Conservation (phyloP, 805 yeast species). For the Metschnikowia similis region DNA sequence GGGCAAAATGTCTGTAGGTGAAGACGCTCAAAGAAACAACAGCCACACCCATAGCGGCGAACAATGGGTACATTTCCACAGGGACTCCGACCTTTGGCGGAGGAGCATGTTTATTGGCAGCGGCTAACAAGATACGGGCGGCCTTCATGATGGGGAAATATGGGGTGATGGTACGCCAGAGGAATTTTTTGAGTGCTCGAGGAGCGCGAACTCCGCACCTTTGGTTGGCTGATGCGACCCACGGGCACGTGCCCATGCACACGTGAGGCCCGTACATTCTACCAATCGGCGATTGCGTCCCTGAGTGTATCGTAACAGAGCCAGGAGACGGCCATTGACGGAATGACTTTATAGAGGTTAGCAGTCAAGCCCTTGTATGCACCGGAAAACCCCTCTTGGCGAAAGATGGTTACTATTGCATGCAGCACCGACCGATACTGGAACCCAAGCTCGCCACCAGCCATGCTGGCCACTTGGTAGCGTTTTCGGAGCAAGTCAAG, state of each 20-base stretch:
- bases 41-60: conserved; percentile 43
- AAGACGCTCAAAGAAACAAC: conserved; percentile 34
- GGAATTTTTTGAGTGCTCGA: conserved; percentile 6
- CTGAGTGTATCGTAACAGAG: conserved; percentile 72
- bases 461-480: conserved; percentile 87
- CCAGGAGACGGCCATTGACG: conserved; percentile 97
- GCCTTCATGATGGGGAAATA: conserved; percentile 30
- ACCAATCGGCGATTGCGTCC: conserved; percentile 36
- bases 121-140: conserved; percentile 36
- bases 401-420: conserved; percentile 68
- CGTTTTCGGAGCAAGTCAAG: conserved; percentile 84
- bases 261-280: not conserved
- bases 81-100: conserved; percentile 25
- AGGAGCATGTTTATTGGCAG: conserved; percentile 31
- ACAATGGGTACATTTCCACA: conserved; percentile 45
- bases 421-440: conserved; percentile 71
- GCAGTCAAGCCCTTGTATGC: conserved; percentile 74
- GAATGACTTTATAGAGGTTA: conserved; percentile 83
- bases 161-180: not conserved
- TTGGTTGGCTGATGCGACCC: conserved; percentile 16
- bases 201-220: conserved; percentile 10
- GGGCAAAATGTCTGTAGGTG: conserved; percentile 46
- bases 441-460: conserved; percentile 72
- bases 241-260: not conserved
- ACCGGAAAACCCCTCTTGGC: conserved; percentile 68